phyloP scores from a whole-genome alignment of 2,329 filamentous ascomycete genomes.

The Xylaria arbuscula region DNA sequence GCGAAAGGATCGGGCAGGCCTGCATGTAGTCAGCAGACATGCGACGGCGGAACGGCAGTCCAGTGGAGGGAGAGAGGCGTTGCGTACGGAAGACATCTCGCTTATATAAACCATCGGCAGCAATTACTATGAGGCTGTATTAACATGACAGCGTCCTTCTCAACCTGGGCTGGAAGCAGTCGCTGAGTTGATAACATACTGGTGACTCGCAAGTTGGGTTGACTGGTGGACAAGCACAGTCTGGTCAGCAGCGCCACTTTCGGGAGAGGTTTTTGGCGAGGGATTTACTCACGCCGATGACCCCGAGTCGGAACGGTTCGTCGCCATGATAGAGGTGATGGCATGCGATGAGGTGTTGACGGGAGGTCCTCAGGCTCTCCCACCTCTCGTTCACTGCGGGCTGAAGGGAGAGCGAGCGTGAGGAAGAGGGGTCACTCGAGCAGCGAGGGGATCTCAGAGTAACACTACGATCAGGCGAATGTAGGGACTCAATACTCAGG shows the following conservation, averaged over 20 bases:
- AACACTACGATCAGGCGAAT: conserved; percentile 18
- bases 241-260: conserved; percentile 47
- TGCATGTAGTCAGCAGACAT: conserved; percentile 52
- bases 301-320: conserved; percentile 67
- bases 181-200: conserved; percentile 68
- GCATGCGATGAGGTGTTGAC: conserved; percentile 36
- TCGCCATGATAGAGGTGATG: conserved; percentile 53
- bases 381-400: conserved; percentile 32
- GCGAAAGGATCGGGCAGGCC: conserved; percentile 98
- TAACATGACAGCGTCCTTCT: conserved; percentile 20
- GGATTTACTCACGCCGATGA: conserved; percentile 67
- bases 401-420: conserved; percentile 22
- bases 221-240: conserved; percentile 58
- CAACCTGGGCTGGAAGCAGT: background rate
- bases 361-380: conserved; percentile 33
- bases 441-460: conserved; percentile 24
- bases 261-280: conserved; percentile 17
- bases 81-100: conserved; percentile 97
- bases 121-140: conserved; percentile 77
- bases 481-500: conserved; percentile 16
- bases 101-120: conserved; percentile 98
- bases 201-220: conserved; percentile 91
- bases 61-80: background rate
- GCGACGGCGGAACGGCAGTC: background rate
- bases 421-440: conserved; percentile 34